Base-by-base conservation (phyloP, 2,329 filamentous ascomycete species). In the Phoma sp. region DNA sequence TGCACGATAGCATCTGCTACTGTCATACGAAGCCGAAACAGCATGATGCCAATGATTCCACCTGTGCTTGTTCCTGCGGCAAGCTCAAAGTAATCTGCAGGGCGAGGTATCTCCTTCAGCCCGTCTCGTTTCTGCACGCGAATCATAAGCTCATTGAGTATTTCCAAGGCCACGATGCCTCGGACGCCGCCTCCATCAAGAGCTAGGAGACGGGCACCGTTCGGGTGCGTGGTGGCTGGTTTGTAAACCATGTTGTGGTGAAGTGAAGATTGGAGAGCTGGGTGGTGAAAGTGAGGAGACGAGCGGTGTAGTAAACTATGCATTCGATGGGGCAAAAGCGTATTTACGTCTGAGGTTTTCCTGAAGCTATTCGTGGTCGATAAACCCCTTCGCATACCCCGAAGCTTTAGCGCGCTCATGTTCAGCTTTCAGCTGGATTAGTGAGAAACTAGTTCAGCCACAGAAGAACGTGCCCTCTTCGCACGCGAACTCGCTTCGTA, bases 151-250 rank as follows among this genome's bases (percentile, higher is more conserved):
- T 50, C 38, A 13, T 51, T 24, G 13, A 51, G 33, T 12, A 45
- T 24, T 15, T 32, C 39, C 12, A 51, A 35, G 5, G 39, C 32
- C 4, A 45, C 49, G 24, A 51, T 45, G 19, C 40, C 49, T 27
- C 49, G 39, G 12, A 51, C 40, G 19, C 49, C 49, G 12, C 49
- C 49, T n/a, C 49, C 49, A 24, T 51, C 49, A 12, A 51, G 49
- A 9, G 49, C 39, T 3, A 51, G 49, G 17, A 51, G 40, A 13
- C 49, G 49, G 13, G 27, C 22, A 19, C 49, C 49, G 15, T 45
- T 51, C 5, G 31, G 49, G 27, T 51, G 47, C n/a, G 13, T 50
- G 21, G 37, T 50, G 12, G n/a, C 21, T 12, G 47, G 47, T 27
- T 6, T 19, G 24, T 50, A 50, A 27, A 27, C 25, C 25, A 27